Base-by-base conservation (phyloP, 257 asterid species). In the Echites panduratus region DNA sequence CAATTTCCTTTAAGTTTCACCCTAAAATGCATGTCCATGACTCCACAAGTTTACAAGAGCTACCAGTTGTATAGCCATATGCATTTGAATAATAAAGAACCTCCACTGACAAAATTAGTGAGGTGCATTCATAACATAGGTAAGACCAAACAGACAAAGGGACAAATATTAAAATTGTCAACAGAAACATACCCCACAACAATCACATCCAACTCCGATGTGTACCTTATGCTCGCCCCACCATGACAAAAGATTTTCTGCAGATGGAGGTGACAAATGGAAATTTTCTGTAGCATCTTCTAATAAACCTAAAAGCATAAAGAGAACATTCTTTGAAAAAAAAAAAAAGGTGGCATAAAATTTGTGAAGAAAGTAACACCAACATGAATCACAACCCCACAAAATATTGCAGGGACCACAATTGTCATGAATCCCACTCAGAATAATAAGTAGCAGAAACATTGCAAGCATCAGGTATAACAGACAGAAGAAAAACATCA, bases 111-210 rank as follows among this genome's bases (percentile, higher is more conserved):
- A 22, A 53, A 26, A 50, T 19, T 22, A 67, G 5, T 32, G 20
- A 16, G 53, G 9, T 26, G 43, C 14, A 10, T 26, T 66, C 47
- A 19, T 13, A 40, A 62, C 7, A 29, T 54, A 40, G 45, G 27
- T 9, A 44, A 52, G 54, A 38, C 4, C 38, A 68, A 45, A 74
- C 24, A 9, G n/a, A 59, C 45, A 58, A 47, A 13, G 14, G 24
- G 43, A 40, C 22, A 44, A 4, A 61, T 22, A 19, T 35, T 29
- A 44, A 70, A 57, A 67, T 40, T 38, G 63, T 54, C 45, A 63
- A 38, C 44, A 70, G 66, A 17, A 79, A 62, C 86, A 50, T 86
- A 88, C 93, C 90, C 90, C 93, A 80, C 93, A 88, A 64, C 74
- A 72, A 79, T 88, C 93, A 73, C 93, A 88, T 58, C 93, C 89